A percentile compares a stretch with the other conserved stretches of the same genome.
These are phyloP conservation scores for Symmetrospora coprosmae DNA, from an alignment of 768 basidiomycete species.

Conservation along the genomic window DNA sequence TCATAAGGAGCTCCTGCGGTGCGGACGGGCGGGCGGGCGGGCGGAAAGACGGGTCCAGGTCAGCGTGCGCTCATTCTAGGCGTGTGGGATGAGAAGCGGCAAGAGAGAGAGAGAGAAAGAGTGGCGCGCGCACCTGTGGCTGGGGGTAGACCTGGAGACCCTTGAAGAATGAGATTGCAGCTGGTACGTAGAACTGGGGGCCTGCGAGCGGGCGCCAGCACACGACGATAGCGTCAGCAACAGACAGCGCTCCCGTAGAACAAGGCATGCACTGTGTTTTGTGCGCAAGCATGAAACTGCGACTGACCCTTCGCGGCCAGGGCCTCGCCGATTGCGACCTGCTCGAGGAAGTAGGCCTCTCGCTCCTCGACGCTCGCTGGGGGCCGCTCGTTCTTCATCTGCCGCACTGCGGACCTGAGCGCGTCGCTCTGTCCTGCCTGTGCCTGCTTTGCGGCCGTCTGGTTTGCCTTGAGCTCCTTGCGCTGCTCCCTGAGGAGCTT, in stretches of 20 bases:
- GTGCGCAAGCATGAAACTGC: background rate
- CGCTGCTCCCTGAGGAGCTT: conserved; percentile 69
- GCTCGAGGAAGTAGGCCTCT: conserved; percentile 81
- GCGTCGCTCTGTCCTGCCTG: conserved; percentile 43
- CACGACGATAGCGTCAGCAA: background rate
- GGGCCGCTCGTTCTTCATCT: conserved; percentile 50
- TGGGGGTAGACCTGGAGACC: conserved; percentile 81
- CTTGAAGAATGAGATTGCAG: conserved; percentile 81
- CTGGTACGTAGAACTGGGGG: conserved; percentile 57
- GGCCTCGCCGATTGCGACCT: conserved; percentile 75
- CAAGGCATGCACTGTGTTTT: background rate
- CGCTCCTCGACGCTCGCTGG: conserved; percentile 43
- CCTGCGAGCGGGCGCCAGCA: conserved; percentile 42
- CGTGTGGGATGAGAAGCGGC: background rate
- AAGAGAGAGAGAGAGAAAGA: background rate
- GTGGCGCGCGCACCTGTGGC: background rate
- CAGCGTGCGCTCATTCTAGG: no score
- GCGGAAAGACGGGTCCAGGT: no score
- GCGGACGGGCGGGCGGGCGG: conserved; percentile 35
- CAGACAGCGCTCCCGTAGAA: background rate
- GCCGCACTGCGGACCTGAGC: conserved; percentile 40
- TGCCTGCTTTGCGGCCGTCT: conserved; percentile 38
- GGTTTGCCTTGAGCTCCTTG: conserved; percentile 55
- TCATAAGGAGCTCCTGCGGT: conserved; percentile 82
- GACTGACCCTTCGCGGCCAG: conserved; percentile 57